A percentile compares a stretch with the other conserved stretches of the same genome.
Evolutionary conservation across 805 yeast species (phyloP).

Genomic region (Candida cerambycidarum): DNA sequence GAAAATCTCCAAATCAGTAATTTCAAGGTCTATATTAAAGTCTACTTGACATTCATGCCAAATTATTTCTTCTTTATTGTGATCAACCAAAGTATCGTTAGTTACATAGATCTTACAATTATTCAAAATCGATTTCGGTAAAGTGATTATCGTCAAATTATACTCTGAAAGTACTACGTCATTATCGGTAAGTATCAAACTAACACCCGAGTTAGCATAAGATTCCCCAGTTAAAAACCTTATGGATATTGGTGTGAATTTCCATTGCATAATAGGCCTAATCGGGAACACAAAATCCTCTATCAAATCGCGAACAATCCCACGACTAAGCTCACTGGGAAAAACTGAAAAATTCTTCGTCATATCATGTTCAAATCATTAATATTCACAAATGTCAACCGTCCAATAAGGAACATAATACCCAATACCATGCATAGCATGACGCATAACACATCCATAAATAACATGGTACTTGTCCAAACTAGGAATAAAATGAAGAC

Average conservation of each 20-base stretch:
- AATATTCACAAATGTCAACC: neutral
- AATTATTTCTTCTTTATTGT: constrained; percentile 10
- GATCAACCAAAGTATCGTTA: constrained; percentile 8
- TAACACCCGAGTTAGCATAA: constrained; percentile 24
- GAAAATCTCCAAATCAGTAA: constrained; percentile 17
- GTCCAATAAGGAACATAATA: neutral
- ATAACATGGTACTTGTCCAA: constrained; percentile 25
- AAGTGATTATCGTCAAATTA: constrained; percentile 17
- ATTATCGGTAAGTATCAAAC: constrained; percentile 12
- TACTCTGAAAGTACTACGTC: constrained; percentile 11
- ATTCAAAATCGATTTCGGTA: constrained; percentile 12
- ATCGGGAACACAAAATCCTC: neutral
- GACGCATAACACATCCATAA: neutral
- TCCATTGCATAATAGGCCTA: constrained; percentile 12
- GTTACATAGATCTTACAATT: constrained; percentile 13
- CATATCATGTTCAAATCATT: constrained; percentile 5
- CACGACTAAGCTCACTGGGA: too few species aligned
- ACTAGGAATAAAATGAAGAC: constrained; percentile 61
- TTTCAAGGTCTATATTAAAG: neutral
- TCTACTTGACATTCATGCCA: constrained; percentile 17
- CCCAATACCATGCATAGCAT: neutral
- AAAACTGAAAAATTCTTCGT: constrained; percentile 2
- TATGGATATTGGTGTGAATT: constrained; percentile 21
- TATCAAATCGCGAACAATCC: neutral
- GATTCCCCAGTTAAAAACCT: constrained; percentile 19